These are phyloP conservation scores for Russula abietina DNA, from an alignment of 768 basidiomycete genomes.

Conservation along the genomic window DNA sequence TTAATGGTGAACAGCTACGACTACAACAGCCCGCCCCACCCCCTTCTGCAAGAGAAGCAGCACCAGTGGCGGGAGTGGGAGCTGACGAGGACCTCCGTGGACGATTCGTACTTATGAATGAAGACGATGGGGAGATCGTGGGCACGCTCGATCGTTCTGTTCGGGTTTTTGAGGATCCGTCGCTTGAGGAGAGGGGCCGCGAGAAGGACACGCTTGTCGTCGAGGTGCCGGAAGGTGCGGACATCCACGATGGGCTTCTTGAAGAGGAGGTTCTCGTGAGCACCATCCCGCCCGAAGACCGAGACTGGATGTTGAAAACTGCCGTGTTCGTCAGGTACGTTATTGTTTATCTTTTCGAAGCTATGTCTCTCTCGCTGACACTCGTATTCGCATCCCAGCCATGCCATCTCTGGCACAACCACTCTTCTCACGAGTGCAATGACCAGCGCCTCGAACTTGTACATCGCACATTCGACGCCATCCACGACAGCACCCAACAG, in stretches of 20 bases:
- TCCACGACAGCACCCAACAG: slow-evolving; percentile 1
- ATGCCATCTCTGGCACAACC: slow-evolving; percentile 23
- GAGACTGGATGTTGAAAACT: slow-evolving; percentile 23
- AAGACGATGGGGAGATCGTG: slow-evolving; percentile 21
- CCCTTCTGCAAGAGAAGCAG: not conserved
- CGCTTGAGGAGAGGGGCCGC: slow-evolving; percentile 16
- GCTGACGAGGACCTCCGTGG: slow-evolving; percentile 22
- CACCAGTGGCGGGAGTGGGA: not conserved
- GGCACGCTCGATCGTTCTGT: slow-evolving; percentile 20
- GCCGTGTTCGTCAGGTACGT: slow-evolving; percentile 23
- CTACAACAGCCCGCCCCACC: not conserved
- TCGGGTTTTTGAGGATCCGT: slow-evolving; percentile 21
- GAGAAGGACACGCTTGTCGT: slow-evolving; percentile 22
- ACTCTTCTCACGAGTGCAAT: slow-evolving; percentile 23
- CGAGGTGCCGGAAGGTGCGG: slow-evolving; percentile 22
- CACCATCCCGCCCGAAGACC: slow-evolving; percentile 22
- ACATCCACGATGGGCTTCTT: slow-evolving; percentile 4
- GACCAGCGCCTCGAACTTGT: slow-evolving; percentile 21
- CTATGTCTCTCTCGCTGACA: not conserved
- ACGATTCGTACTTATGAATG: slow-evolving; percentile 25
- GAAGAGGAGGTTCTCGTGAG: slow-evolving; percentile 23
- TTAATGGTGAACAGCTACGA: not conserved
- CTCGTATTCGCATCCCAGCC: slow-evolving; percentile 1
- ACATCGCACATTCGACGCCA: slow-evolving; percentile 22
- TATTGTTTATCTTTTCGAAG: not conserved